Evolutionary conservation across 108 stramenopile genomes (phyloP).

Genomic region (Fragilaria radians): DNA sequence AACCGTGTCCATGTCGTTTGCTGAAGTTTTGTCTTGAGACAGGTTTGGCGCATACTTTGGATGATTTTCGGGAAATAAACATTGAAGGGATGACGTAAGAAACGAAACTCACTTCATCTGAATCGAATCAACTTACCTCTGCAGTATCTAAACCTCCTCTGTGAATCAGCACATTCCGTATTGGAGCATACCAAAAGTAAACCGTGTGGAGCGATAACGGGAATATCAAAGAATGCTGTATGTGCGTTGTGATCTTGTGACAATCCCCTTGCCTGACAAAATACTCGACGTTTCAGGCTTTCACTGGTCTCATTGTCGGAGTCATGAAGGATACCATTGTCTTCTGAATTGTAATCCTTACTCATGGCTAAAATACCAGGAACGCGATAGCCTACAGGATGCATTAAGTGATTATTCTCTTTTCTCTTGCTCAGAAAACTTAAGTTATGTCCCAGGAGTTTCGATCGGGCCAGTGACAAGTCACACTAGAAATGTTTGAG

Average conservation of each 20-base stretch:
- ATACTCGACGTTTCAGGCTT: slow-evolving; percentile 7
- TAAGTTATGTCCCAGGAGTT: too few relatives aligned
- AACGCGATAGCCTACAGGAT: too few relatives aligned
- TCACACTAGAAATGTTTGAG: too few relatives aligned
- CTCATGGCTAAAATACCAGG: too few relatives aligned
- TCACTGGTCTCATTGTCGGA: too few relatives aligned
- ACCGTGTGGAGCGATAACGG: slow-evolving; percentile 2
- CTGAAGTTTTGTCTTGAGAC: slow-evolving; percentile 77
- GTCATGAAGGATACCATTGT: too few relatives aligned
- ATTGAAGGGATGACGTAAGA: background rate
- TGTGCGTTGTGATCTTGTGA: slow-evolving; percentile 38
- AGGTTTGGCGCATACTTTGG: slow-evolving; percentile 22
- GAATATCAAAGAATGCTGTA: slow-evolving; percentile 11
- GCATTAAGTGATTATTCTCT: too few relatives aligned
- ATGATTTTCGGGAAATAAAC: background rate
- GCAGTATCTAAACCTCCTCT: slow-evolving; percentile 12
- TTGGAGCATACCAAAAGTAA: slow-evolving; percentile 3
- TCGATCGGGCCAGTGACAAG: too few relatives aligned
- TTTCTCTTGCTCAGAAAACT: too few relatives aligned
- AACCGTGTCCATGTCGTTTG: slow-evolving; percentile 66
- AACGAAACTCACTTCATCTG: background rate
- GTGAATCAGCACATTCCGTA: background rate
- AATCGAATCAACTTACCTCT: background rate
- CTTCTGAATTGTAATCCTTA: too few relatives aligned
- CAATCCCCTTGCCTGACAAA: slow-evolving; percentile 44